Base-by-base conservation (phyloP, 345 rosid species). In the Bruguiera sexangula region DNA sequence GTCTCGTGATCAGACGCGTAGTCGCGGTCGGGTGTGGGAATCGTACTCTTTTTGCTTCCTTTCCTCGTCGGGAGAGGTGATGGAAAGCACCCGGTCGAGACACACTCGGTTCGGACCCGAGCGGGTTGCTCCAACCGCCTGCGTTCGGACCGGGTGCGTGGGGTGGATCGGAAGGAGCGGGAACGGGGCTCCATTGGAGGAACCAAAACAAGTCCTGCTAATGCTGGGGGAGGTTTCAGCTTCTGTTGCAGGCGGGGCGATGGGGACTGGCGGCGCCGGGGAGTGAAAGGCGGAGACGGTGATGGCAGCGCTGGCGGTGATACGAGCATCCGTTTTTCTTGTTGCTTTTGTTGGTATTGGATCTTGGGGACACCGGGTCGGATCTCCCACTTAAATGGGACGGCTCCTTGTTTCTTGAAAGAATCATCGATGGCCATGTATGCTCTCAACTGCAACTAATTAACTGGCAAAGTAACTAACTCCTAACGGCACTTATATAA, bases 341-440 rank as follows among this genome's bases (percentile, higher is more conserved):
- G 62, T 0, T 43, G 66, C 51, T 66, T 58, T 19, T 60, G 76
- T 37, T 69, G 75, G 66, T 60, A 84, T 36, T 82, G 86, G 78
- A 69, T 62, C 70, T 87, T 90, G 75, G 98, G 98, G 4, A 93
- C 92, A 9, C 98, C 98, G 26, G 98, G 97, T 66, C 98, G 92
- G 82, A 89, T 81, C 87, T 94, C 98, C 98, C 97, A 94, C 71
- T 91, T 91, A 80, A 94, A 94, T 3, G 97, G 98, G 59, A 91
- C 56, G 0, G 92, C 74, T 59, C 97, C 98, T 1, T 95, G 90
- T 69, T 85, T 84, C 74, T 68, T 88, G 83, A 85, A 91, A 11
- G 96, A 89, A 19, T 94, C 96, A 34, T 91, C 98, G 1, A 79
- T 29, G 0, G 74, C 61, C 89, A 84, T 85, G 48, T 22, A 27